Base-by-base conservation (phyloP, 345 rosid species). In the Gossypium stocksii region DNA sequence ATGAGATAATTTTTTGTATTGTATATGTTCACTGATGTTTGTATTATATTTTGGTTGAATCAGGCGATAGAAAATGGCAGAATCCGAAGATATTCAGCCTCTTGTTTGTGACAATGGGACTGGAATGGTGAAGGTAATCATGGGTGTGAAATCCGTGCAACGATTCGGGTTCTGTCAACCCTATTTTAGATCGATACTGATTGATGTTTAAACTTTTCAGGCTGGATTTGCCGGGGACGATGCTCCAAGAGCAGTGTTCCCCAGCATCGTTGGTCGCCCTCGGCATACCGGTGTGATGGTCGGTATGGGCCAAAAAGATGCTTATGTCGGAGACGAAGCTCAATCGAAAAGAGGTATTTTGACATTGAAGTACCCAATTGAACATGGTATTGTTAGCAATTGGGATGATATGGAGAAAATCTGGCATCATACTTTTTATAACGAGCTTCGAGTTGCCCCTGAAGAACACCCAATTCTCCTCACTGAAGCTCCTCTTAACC, bases 371-470 rank as follows among this genome's bases (percentile, higher is more conserved):
- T 89, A 90, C 77, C 96, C 93, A 0, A 89, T 87, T 78, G 96
- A 90, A 78, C 98, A 91, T 23, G 98, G 97, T 13, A 93, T 93
- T 79, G 98, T 93, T 57, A 93, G 84, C 88, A 93, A 93, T 70
- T 91, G 97, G 98, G 98, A 91, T 78, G 98, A 93, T 62, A 93
- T 93, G 98, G 97, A 93, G 86, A 93, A 93, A 76, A 93, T 93
- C 45, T 93, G 98, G 98, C 98, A 93, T 85, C 94, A 91, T 77
- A 91, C 98, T 49, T 93, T 93, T 86, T 93, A 93, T 83, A 89
- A 87, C 84, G 91, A 89, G 83, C 91, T 89, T 54, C 91, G 91
- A 71, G 91, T 89, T 59, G 89, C 89, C 70, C 93, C 93, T 7
- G 93, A 87, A 73, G 91, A 89, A 77, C 93, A 89, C 46, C 93